Percentiles rank a stretch among this genome's conserved stretches.
Conservation (phyloP, 352 stramenopile species). For the Pythium rishiriense region DNA sequence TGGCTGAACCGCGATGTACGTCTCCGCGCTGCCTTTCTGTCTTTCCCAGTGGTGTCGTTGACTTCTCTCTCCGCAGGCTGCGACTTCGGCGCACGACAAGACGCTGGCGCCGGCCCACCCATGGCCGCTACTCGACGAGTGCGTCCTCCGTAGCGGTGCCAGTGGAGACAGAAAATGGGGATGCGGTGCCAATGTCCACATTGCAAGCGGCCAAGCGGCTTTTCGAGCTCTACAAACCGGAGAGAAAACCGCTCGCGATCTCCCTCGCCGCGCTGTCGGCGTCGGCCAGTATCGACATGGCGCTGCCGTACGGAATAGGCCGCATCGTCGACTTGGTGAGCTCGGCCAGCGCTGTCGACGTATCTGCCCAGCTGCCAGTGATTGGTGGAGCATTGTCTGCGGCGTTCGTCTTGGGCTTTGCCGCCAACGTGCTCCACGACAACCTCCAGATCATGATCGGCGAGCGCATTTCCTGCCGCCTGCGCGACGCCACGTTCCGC, state of each 20-base stretch:
- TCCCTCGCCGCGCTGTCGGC: constrained; percentile 62
- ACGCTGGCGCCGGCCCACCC: too few relatives aligned
- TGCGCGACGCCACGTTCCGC: constrained; percentile 76
- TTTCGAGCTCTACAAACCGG: constrained; percentile 53
- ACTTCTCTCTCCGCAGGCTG: too few relatives aligned
- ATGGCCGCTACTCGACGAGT: too few relatives aligned
- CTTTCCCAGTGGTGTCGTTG: too few relatives aligned
- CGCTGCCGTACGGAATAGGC: constrained; percentile 78
- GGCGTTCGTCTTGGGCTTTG: constrained; percentile 66
- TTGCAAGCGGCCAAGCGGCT: constrained; percentile 24
- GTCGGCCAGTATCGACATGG: constrained; percentile 76
- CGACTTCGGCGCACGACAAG: too few relatives aligned
- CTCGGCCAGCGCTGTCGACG: constrained; percentile 42
- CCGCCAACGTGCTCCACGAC: constrained; percentile 70
- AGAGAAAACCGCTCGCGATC: constrained; percentile 63
- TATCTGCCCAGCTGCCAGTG: constrained; percentile 39
- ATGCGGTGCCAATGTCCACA: too few relatives aligned
- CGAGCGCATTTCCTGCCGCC: constrained; percentile 77
- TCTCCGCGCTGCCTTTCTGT: too few relatives aligned
- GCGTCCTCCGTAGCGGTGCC: too few relatives aligned
- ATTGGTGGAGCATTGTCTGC: constrained; percentile 58
- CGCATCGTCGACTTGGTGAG: constrained; percentile 82
- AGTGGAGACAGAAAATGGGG: constrained; percentile 14
- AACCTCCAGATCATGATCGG: constrained; percentile 87
- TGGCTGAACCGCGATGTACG: too few relatives aligned